phyloP scores from a whole-genome alignment of 352 stramenopile genomes.

The Elongisporangium undulatum region DNA sequence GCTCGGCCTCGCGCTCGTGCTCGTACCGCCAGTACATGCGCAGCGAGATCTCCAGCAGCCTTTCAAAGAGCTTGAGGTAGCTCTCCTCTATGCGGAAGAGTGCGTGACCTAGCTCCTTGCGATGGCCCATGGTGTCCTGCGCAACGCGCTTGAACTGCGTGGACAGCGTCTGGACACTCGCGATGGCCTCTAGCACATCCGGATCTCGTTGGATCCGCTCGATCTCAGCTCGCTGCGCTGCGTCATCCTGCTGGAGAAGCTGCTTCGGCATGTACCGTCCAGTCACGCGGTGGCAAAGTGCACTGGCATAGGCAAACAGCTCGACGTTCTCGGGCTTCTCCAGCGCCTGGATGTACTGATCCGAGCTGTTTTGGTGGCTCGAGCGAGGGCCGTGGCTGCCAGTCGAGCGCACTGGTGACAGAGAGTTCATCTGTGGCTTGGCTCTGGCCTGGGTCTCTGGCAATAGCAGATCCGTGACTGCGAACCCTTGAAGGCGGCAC shows the following conservation, averaged over 20 bases:
- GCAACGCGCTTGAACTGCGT: constrained; percentile 67
- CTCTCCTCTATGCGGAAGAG: constrained; percentile 71
- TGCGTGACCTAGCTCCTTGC: constrained; percentile 54
- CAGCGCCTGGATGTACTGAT: constrained; percentile 31
- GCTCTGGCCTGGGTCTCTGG: neutral
- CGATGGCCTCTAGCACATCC: constrained; percentile 55
- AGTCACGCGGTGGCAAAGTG: constrained; percentile 59
- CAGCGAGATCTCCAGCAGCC: constrained; percentile 65
- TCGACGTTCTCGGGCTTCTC: constrained; percentile 54
- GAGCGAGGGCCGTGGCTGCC: neutral
- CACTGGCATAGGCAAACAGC: constrained; percentile 63
- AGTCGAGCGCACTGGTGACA: neutral
- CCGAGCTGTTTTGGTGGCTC: neutral
- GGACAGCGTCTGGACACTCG: constrained; percentile 40
- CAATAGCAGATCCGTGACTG: neutral
- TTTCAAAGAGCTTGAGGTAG: constrained; percentile 76
- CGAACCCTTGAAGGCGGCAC: neutral
- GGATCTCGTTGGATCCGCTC: constrained; percentile 49
- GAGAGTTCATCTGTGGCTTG: neutral
- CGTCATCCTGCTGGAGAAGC: constrained; percentile 33
- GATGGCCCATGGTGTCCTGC: constrained; percentile 53
- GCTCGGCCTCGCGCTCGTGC: constrained; percentile 38
- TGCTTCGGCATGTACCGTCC: constrained; percentile 49
- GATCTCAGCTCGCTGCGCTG: constrained; percentile 52
- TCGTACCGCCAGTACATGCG: constrained; percentile 74